phyloP scores from a whole-genome alignment of 1,139 yeast genomes.

The Petasospora fabianii region DNA sequence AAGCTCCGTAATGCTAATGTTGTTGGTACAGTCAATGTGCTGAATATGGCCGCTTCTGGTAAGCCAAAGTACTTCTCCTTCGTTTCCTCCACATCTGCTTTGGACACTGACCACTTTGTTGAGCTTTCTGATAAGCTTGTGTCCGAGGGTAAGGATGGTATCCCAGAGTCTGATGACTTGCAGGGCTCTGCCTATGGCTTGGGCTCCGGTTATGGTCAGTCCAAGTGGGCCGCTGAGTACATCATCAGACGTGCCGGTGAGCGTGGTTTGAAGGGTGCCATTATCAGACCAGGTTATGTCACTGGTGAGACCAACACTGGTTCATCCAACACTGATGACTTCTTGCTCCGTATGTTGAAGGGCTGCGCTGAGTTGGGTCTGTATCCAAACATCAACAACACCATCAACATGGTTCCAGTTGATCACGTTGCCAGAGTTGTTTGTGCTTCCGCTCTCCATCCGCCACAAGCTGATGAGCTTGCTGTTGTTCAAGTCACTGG shows the following conservation, averaged over 20 bases:
- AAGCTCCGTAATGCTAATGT: slow-evolving; percentile 93
- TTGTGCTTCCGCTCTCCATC: slow-evolving; percentile 77
- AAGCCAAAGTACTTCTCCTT: slow-evolving; percentile 84
- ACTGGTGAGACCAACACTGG: slow-evolving; percentile 85
- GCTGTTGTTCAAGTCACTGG: slow-evolving; percentile 95
- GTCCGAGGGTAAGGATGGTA: slow-evolving; percentile 64
- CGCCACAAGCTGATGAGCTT: slow-evolving; percentile 51
- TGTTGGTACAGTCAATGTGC: slow-evolving; percentile 76
- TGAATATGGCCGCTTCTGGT: slow-evolving; percentile 73
- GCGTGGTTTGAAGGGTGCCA: slow-evolving; percentile 81
- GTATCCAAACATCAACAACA: slow-evolving; percentile 80
- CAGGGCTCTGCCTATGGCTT: slow-evolving; percentile 77
- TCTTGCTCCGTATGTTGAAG: slow-evolving; percentile 87
- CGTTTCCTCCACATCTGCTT: slow-evolving; percentile 91
- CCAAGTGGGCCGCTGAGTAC: slow-evolving; percentile 96
- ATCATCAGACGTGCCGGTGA: slow-evolving; percentile 84
- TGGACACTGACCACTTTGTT: slow-evolving; percentile 81
- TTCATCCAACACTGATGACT: slow-evolving; percentile 92
- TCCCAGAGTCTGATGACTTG: slow-evolving; percentile 78
- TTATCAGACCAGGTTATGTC: slow-evolving; percentile 94
- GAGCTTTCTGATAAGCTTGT: slow-evolving; percentile 68
- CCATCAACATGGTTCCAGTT: slow-evolving; percentile 95
- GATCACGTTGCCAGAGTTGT: slow-evolving; percentile 95
- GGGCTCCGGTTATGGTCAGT: slow-evolving; percentile 93
- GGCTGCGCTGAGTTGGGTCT: slow-evolving; percentile 87